A percentile compares a stretch with the other conserved stretches of the same genome.
These are phyloP conservation scores for Apiotrichum montevideense DNA, from an alignment of 1,284 basidiomycete genomes.

Conservation along the genomic window DNA sequence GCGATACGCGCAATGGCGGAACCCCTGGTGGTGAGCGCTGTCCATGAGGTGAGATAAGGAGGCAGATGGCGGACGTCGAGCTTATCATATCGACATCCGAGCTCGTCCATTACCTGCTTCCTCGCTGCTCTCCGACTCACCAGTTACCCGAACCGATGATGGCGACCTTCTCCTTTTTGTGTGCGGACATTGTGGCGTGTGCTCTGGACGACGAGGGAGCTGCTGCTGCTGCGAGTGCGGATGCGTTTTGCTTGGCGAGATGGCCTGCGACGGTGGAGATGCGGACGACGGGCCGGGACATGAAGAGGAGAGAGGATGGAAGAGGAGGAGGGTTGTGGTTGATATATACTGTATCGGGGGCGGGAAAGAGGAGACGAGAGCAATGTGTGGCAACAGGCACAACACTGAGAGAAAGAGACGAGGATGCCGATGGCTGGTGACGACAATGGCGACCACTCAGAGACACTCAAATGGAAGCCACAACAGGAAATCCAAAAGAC, in stretches of 20 bases:
- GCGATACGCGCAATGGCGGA: constrained; percentile 55
- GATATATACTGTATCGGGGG: not conserved
- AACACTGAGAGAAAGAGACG: too few species aligned
- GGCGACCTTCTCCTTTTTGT: constrained; percentile 52
- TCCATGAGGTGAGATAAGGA: not conserved
- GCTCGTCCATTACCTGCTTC: not conserved
- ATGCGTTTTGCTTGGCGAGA: not conserved
- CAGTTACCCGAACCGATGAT: constrained; percentile 53
- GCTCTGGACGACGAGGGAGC: not conserved
- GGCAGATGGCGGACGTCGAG: not conserved
- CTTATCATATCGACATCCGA: too few species aligned
- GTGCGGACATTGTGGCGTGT: not conserved
- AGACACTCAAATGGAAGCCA: too few species aligned
- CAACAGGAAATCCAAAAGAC: too few species aligned
- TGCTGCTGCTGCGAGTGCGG: not conserved
- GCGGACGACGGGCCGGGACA: not conserved
- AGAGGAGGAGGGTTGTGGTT: not conserved
- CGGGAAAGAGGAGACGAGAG: too few species aligned
- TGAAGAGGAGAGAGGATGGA: not conserved
- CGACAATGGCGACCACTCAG: too few species aligned
- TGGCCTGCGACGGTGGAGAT: not conserved
- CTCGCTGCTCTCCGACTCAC: constrained; percentile 18
- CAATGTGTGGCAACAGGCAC: too few species aligned
- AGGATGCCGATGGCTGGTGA: too few species aligned
- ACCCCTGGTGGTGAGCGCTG: constrained; percentile 44